These are phyloP conservation scores for Amaranthus palmeri DNA, from an alignment of 148 eudicot genomes.

Conservation along the genomic window DNA sequence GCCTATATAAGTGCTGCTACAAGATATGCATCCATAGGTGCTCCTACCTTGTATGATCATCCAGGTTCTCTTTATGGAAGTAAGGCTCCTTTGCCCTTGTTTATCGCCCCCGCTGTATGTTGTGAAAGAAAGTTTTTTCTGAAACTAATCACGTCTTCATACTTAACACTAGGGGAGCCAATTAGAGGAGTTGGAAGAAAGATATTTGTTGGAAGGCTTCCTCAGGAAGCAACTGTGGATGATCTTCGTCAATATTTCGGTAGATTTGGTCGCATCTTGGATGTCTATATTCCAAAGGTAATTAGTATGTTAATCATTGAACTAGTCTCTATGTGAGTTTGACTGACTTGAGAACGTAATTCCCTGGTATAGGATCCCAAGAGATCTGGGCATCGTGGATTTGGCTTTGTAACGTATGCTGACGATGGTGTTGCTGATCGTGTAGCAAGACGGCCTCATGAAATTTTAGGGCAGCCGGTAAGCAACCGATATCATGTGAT, in stretches of 20 bases:
- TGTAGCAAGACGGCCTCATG: constrained; percentile 86
- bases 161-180: constrained; percentile 43
- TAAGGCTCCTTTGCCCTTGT: constrained; percentile 29
- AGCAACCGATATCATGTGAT: not conserved
- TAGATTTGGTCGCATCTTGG: constrained; percentile 88
- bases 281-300: constrained; percentile 95
- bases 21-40: constrained; percentile 90
- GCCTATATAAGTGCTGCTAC: constrained; percentile 85
- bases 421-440: constrained; percentile 97
- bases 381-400: constrained; percentile 95
- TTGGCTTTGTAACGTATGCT: constrained; percentile 96
- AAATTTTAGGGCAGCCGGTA: constrained; percentile 94
- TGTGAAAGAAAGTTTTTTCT: not conserved
- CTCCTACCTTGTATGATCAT: constrained; percentile 91
- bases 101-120: not conserved
- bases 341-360: not conserved
- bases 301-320: not conserved
- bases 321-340: not conserved
- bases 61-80: constrained; percentile 81
- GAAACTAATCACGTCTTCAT: not conserved
- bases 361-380: constrained; percentile 73
- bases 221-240: constrained; percentile 86
- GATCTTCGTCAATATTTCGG: constrained; percentile 89
- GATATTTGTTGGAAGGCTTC: constrained; percentile 94
- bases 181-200: constrained; percentile 78